phyloP scores from a whole-genome alignment of 2,329 filamentous ascomycete species.

The Metarhizium sp. region DNA sequence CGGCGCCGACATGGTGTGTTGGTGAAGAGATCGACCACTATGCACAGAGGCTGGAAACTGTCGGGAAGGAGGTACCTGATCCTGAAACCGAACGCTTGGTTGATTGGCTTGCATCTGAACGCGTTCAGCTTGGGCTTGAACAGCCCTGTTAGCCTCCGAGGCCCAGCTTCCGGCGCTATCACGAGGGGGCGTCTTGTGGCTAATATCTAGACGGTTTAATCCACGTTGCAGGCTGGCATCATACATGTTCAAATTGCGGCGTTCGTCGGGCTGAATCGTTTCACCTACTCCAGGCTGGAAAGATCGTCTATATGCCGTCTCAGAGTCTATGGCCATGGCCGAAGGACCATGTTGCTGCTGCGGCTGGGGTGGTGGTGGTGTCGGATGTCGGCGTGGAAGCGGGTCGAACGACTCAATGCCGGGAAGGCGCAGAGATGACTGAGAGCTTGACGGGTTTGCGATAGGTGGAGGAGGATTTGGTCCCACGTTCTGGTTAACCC shows the following conservation, averaged over 20 bases:
- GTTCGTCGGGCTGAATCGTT: slow-evolving; percentile 30
- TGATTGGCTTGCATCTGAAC: slow-evolving; percentile 32
- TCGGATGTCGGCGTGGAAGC: slow-evolving; percentile 45
- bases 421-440: slow-evolving; percentile 60
- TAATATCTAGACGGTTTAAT: slow-evolving; percentile 57
- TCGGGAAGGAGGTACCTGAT: slow-evolving; percentile 29
- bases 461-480: slow-evolving; percentile 43
- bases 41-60: slow-evolving; percentile 20
- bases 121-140: slow-evolving; percentile 42
- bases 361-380: slow-evolving; percentile 35
- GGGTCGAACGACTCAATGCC: slow-evolving; percentile 91
- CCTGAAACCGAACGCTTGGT: slow-evolving; percentile 46
- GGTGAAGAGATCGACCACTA: slow-evolving; percentile 30
- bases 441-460: slow-evolving; percentile 37
- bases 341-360: slow-evolving; percentile 53
- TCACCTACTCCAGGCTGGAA: slow-evolving; percentile 20
- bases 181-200: slow-evolving; percentile 37
- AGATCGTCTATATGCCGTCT: slow-evolving; percentile 26
- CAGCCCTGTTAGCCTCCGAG: slow-evolving; percentile 44
- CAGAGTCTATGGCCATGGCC: slow-evolving; percentile 66
- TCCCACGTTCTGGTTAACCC: slow-evolving; percentile 57
- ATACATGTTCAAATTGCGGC: slow-evolving; percentile 47
- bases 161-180: slow-evolving; percentile 49
- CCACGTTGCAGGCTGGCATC: slow-evolving; percentile 58
- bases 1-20: slow-evolving; percentile 53